Conservation (phyloP, 2,329 filamentous ascomycete species). For the Orbilia ellipsospora region DNA sequence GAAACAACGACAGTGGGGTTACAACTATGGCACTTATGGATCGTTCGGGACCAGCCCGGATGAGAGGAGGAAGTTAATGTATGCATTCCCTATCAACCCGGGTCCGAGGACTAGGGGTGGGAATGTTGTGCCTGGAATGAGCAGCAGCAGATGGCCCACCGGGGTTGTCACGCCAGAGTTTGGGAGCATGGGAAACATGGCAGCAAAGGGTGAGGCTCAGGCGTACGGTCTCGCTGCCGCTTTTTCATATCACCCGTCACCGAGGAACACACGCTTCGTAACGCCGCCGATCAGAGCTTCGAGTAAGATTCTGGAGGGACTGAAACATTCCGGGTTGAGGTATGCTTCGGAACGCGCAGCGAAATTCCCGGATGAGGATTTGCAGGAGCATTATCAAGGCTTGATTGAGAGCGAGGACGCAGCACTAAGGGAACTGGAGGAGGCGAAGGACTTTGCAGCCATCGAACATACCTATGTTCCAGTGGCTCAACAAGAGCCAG, state of each 20-base stretch:
- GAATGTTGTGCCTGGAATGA: conserved; percentile 44
- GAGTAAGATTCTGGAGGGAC: conserved; percentile 46
- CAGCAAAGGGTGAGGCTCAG: conserved; percentile 9
- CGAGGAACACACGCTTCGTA: conserved; percentile 49
- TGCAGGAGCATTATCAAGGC: conserved; percentile 52
- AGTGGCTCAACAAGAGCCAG: conserved; percentile 25
- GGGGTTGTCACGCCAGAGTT: conserved; percentile 44
- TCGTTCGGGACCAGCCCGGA: conserved; percentile 37
- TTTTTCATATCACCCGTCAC: conserved; percentile 50
- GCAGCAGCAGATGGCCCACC: conserved; percentile 48
- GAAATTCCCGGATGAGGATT: conserved; percentile 46
- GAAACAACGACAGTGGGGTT: conserved; percentile 49
- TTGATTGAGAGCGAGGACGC: conserved; percentile 43
- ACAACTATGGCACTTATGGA: conserved; percentile 48
- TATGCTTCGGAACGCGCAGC: conserved; percentile 32
- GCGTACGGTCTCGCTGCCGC: conserved; percentile 45
- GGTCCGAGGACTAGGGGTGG: conserved; percentile 40
- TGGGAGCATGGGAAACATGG: conserved; percentile 39
- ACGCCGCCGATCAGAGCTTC: conserved; percentile 51
- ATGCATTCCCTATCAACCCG: conserved; percentile 11
- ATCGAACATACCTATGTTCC: conserved; percentile 40
- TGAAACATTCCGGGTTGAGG: conserved; percentile 41
- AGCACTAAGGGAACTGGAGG: conserved; percentile 42
- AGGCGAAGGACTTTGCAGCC: conserved; percentile 39
- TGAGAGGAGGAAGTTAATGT: conserved; percentile 49